Conservation (phyloP, 1,139 yeast genomes). For the Magnusiomyces tetraspermus region DNA sequence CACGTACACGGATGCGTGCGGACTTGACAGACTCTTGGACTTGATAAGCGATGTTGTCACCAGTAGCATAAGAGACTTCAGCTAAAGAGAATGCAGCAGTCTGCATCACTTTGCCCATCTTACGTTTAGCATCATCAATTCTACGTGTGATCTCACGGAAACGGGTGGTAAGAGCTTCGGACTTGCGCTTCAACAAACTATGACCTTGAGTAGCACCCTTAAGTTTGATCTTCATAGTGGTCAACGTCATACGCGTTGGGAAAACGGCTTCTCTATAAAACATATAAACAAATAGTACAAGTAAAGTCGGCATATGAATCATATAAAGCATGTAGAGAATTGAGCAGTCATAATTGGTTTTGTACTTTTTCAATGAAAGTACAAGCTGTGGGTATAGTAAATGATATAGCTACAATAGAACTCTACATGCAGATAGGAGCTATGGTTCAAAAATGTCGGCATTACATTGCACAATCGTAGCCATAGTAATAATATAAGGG, state of each 20-base stretch:
- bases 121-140: conserved; percentile 90
- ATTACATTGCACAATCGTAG: no score
- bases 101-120: conserved; percentile 98
- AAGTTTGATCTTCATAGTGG: conserved; percentile 86
- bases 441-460: no score
- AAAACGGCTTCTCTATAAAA: conserved; percentile 44
- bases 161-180: conserved; percentile 92
- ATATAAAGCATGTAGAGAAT: not conserved
- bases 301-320: not conserved
- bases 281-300: not conserved
- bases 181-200: conserved; percentile 82
- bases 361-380: no score
- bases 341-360: not conserved
- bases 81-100: conserved; percentile 96
- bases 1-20: conserved; percentile 83
- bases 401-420: no score
- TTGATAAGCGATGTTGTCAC: conserved; percentile 88
- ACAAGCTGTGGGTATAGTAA: no score
- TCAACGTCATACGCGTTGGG: conserved; percentile 96
- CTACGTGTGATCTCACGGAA: conserved; percentile 91
- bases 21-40: conserved; percentile 84
- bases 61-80: conserved; percentile 94
- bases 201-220: conserved; percentile 98
- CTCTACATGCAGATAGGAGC: no score
- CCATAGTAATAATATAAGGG: no score